Evolutionary conservation across 176 grass and related monocot genomes (phyloP).

Genomic region (Oryza brachyantha): DNA sequence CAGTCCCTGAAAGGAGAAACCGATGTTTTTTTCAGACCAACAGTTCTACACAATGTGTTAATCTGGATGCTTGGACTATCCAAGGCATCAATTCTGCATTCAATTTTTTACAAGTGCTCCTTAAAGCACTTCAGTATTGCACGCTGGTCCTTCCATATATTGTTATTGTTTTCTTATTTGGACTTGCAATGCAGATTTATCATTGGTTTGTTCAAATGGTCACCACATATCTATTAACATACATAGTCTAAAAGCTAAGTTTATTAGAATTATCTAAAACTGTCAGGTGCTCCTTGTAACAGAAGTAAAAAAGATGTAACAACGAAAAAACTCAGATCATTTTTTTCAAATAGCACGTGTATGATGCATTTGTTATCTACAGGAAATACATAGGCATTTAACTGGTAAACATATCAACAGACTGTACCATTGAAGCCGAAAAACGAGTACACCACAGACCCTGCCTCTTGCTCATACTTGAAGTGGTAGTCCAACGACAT

Average conservation of each 20-base stretch:
- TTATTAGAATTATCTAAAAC: not conserved
- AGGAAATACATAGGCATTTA: not conserved
- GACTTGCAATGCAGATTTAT: not conserved
- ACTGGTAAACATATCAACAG: not conserved
- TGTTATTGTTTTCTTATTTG: not conserved
- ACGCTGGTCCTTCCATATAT: not conserved
- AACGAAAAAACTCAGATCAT: not conserved
- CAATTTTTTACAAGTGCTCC: not conserved
- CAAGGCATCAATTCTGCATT: not conserved
- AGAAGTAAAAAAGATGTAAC: not conserved
- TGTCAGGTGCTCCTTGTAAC: not conserved
- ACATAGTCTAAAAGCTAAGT: not conserved
- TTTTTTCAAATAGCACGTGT: not conserved
- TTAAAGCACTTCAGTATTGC: not conserved
- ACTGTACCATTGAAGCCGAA: slow-evolving; percentile 85
- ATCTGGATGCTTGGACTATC: not conserved
- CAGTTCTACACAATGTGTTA: not conserved
- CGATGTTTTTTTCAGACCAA: not conserved
- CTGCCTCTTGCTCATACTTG: slow-evolving; percentile 92
- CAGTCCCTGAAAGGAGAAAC: slow-evolving; percentile 56
- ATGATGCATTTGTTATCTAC: not conserved
- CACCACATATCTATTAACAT: not conserved
- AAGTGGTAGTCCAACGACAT: slow-evolving; percentile 98
- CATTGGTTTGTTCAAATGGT: not conserved
- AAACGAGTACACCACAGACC: slow-evolving; percentile 65